phyloP scores from a whole-genome alignment of 805 yeast genomes.

The Teunomyces gatunensis region DNA sequence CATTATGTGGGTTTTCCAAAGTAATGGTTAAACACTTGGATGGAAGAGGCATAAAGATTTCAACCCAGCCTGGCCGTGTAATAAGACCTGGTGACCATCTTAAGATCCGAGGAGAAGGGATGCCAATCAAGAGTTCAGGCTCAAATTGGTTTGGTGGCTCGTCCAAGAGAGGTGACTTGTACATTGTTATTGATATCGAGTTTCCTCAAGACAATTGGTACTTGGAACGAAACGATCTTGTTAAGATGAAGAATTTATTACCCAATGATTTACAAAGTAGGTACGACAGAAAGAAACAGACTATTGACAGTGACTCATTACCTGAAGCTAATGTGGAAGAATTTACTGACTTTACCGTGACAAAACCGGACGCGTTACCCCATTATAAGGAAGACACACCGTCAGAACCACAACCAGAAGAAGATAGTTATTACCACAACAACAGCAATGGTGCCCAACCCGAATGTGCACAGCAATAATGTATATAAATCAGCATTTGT shows the following conservation, averaged over 20 bases:
- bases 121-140: constrained; percentile 57
- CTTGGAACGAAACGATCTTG: constrained; percentile 63
- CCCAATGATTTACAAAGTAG: constrained; percentile 40
- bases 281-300: constrained; percentile 20
- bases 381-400: constrained; percentile 21
- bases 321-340: constrained; percentile 39
- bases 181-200: constrained; percentile 64
- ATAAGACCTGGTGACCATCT: constrained; percentile 72
- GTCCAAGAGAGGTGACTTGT: constrained; percentile 63
- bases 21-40: constrained; percentile 72
- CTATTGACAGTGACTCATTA: constrained; percentile 23
- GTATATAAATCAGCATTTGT: constrained; percentile 12
- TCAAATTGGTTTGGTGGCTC: constrained; percentile 26
- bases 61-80: constrained; percentile 76
- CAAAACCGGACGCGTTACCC: constrained; percentile 27
- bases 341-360: constrained; percentile 32
- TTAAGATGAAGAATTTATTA: constrained; percentile 51
- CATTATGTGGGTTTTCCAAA: constrained; percentile 77
- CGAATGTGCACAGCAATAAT: constrained; percentile 34
- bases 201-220: constrained; percentile 89
- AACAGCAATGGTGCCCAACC: constrained; percentile 24
- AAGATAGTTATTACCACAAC: constrained; percentile 11
- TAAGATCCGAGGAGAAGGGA: constrained; percentile 70
- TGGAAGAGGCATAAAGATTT: constrained; percentile 64
- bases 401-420: constrained; percentile 11